Conservation (phyloP, 192 early-diverging fungal species). For the Backusella tarrabulga region DNA sequence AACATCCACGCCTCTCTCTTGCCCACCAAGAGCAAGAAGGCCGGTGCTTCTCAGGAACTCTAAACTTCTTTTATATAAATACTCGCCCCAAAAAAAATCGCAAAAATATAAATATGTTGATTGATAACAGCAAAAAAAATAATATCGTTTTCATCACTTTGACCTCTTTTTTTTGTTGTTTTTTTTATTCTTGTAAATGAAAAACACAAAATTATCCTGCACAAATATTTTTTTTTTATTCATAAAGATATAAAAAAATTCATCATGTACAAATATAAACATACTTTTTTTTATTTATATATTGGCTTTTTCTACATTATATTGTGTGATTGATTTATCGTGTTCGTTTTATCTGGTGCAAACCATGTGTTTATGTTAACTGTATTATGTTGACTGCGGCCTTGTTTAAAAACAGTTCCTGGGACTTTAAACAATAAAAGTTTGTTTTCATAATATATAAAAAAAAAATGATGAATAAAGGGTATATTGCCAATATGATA, state of each 20-base stretch:
- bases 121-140: not conserved
- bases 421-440: no score
- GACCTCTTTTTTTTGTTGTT: not conserved
- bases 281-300: not conserved
- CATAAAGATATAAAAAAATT: not conserved
- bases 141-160: not conserved
- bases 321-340: no score
- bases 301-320: not conserved
- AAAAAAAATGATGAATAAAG: no score
- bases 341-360: no score
- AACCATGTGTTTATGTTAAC: no score
- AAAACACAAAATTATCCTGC: not conserved
- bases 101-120: not conserved
- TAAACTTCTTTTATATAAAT: slow-evolving; percentile 22
- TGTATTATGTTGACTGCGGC: no score
- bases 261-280: not conserved
- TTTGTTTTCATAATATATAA: no score
- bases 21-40: slow-evolving; percentile 59
- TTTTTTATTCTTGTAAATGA: not conserved
- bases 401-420: no score
- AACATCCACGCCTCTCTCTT: slow-evolving; percentile 70
- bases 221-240: not conserved
- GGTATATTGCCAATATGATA: not conserved
- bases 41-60: slow-evolving; percentile 38
- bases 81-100: not conserved